Conservation (phyloP, 2,329 filamentous ascomycete species). For the Arthroderma uncinatum region DNA sequence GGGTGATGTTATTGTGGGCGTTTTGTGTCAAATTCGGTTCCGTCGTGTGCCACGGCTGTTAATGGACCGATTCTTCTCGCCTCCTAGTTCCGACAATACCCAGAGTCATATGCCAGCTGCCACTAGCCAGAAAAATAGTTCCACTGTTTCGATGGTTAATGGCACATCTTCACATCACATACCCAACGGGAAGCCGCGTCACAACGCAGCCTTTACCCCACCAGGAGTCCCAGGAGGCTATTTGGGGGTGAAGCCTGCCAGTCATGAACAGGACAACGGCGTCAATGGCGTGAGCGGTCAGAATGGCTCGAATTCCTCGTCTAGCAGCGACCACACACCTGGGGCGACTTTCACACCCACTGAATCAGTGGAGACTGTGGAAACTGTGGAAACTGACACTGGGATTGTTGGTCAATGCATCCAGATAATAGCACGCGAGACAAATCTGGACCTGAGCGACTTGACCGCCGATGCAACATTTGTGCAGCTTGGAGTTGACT, state of each 20-base stretch:
- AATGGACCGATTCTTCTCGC: constrained; percentile 1
- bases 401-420: not conserved
- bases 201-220: too few relatives aligned
- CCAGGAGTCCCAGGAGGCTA: too few relatives aligned
- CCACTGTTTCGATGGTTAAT: too few relatives aligned
- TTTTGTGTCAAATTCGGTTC: constrained; percentile 17
- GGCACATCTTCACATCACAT: too few relatives aligned
- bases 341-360: not conserved
- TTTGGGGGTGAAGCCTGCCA: too few relatives aligned
- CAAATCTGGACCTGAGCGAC: not conserved
- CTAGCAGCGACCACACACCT: too few relatives aligned
- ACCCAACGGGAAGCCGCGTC: too few relatives aligned
- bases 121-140: too few relatives aligned
- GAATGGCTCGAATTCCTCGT: too few relatives aligned
- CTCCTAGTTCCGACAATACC: constrained; percentile 14
- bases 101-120: not conserved
- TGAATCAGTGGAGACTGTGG: not conserved
- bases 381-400: not conserved
- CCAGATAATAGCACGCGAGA: not conserved
- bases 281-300: too few relatives aligned
- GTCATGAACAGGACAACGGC: too few relatives aligned
- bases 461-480: not conserved
- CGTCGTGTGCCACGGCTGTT: not conserved
- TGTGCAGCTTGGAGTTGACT: not conserved
- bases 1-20: constrained; percentile 21